Conservation (phyloP, 495 filamentous ascomycete genomes). For the Amniculicola lignicola region DNA sequence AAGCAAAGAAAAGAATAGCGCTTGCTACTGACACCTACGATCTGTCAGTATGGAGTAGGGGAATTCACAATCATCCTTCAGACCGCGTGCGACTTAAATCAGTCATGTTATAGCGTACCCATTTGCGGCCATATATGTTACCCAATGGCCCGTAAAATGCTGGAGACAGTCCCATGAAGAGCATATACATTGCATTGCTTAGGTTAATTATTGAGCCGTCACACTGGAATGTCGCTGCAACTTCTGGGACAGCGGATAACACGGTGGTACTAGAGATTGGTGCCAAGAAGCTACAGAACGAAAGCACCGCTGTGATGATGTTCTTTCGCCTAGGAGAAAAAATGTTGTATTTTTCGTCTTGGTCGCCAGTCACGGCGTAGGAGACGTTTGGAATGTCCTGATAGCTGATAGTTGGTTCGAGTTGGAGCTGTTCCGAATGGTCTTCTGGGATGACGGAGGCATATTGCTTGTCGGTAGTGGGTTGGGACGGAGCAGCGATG, state of each 20-base stretch:
- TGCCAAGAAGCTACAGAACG: slow-evolving; percentile 65
- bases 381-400: slow-evolving; percentile 30
- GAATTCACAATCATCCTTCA: too few relatives aligned
- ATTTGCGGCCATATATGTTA: slow-evolving; percentile 62
- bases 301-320: slow-evolving; percentile 59
- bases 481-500: too few relatives aligned
- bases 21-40: slow-evolving; percentile 54
- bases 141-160: slow-evolving; percentile 66
- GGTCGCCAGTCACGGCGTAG: slow-evolving; percentile 17
- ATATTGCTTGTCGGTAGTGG: slow-evolving; percentile 28
- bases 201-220: slow-evolving; percentile 65
- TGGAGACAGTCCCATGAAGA: slow-evolving; percentile 67
- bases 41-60: not conserved
- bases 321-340: slow-evolving; percentile 56
- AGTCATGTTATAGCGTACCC: slow-evolving; percentile 50
- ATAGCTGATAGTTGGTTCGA: slow-evolving; percentile 27
- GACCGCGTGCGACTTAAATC: too few relatives aligned
- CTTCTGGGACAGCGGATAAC: slow-evolving; percentile 66
- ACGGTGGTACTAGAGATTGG: slow-evolving; percentile 68
- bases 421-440: slow-evolving; percentile 17
- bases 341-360: slow-evolving; percentile 52
- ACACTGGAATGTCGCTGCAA: slow-evolving; percentile 59
- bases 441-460: slow-evolving; percentile 13
- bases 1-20: slow-evolving; percentile 57
- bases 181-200: slow-evolving; percentile 65